Base-by-base conservation (phyloP, 2,329 filamentous ascomycete species). In the Alternaria panax region DNA sequence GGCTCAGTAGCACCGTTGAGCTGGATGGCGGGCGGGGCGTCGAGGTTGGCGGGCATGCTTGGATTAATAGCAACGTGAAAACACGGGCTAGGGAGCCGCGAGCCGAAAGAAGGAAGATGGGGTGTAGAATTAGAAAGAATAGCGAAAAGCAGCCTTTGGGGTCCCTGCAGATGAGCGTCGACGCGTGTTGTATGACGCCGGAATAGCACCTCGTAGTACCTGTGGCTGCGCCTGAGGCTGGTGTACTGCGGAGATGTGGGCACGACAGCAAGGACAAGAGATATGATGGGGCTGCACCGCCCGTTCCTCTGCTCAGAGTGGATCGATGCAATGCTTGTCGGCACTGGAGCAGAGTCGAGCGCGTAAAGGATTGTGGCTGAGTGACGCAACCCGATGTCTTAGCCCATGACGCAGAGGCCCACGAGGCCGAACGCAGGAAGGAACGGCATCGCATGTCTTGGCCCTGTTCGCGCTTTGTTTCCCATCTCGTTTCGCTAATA, bases 1-100 rank as follows among this genome's bases (percentile, higher is more conserved):
- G 73, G 73, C 59, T 75, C 70, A 28, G 62, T 58, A 11, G 63
- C 55, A 18, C 74, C 74, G 66, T 77, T 77, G 66, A 76, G 69
- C 62, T 68, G 67, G 54, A 75, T 69, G 48, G 69, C 62, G 25
- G 73, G 75, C 46, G 71, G 63, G 61, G 69, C 64, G 66, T 52
- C 53, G 9, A 48, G 36, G 27, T 51, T 42, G 48, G 62, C 60
- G 43, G 69, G 60, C 74, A 76, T 76, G 62, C 54, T 70, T 57
- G 61, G 63, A 60, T 62, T 59, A 60, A 51, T 57, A 59, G 45
- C 56, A 18, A 45, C 50, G 24, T 34, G 48, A 45, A 54, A 27
- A 38, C 28, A 30, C 51, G 47, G 50, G 59, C 59, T 57, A 64
- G 50, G 47, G 46, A 30, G 57, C 47, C 47, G 45, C 46, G 57